Base-by-base conservation (phyloP, 305 asterid species). In the Caryopteris hybrid region DNA sequence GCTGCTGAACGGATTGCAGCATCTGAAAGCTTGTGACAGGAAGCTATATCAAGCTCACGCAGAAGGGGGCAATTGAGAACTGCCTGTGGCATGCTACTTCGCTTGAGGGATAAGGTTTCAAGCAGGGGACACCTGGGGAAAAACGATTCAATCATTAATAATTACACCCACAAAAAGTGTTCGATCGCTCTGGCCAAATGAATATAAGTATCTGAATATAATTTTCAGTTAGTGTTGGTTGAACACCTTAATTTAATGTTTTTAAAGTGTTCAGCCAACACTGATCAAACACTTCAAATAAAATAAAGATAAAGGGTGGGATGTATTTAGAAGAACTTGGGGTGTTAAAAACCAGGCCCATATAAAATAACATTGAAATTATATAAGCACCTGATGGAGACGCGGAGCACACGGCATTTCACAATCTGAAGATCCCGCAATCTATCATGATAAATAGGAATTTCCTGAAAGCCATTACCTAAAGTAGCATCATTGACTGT, bases 11-110 rank as follows among this genome's bases (percentile, higher is more conserved):
- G 98, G 72, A 95, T 92, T 66, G 99, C 96, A 62, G 97, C 95
- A 73, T 95, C 99, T 65, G 95, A 80, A 77, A 95, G 98, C 87
- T 89, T 95, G 91, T 95, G 99, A 77, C 99, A 95, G 41, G 98
- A 86, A 65, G 95, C 96, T 70, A 95, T 88, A 83, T 95, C 98
- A 70, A 95, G 97, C 64, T 86, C 90, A 33, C 71, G 94, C 79
- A 95, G 56, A 71, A 89, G 88, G 42, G 98, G 99, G 69, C 98
- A 89, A 66, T 78, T 85, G 41, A 95, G 94, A 66, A 80, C 90
- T 22, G 87, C 96, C 64, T 89, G 97, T 20, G 97, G 97, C 99
- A 95, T 95, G 81, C 95, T 85, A 79, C 99, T 95, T 53, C 98
- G 98, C 81, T 87, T 92, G 64, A 95, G 89, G 38, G 99, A 95